phyloP scores from a whole-genome alignment of 208 protist species.

The Acanthamoeba sp. region DNA sequence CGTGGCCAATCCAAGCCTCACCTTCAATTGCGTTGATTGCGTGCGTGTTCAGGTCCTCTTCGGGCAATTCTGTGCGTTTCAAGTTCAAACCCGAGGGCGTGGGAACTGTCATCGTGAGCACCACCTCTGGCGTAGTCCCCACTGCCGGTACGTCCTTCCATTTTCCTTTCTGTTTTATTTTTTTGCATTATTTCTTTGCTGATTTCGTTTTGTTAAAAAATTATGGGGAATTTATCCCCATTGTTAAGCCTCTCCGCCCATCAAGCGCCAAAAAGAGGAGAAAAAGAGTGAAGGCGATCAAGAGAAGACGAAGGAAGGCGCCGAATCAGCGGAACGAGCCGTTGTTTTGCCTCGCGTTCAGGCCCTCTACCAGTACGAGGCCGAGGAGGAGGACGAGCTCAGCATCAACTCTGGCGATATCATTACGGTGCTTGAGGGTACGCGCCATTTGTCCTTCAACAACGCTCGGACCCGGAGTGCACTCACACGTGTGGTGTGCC shows the following conservation, averaged over 20 bases:
- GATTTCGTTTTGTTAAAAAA: too few species aligned
- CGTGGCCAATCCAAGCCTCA: too few species aligned
- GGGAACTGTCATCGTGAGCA: constrained; percentile 17
- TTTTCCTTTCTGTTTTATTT: too few species aligned
- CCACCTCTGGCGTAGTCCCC: background rate
- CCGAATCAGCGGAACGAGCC: background rate
- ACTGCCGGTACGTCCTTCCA: background rate
- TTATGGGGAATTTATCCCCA: too few species aligned
- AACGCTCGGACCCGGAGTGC: background rate
- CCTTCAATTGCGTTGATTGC: background rate
- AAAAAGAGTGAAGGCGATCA: background rate
- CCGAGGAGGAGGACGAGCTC: constrained; percentile 47
- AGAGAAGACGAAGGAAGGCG: background rate
- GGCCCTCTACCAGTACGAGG: background rate
- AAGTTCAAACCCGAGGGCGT: constrained; percentile 42
- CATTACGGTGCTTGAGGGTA: constrained; percentile 46
- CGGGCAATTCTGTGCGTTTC: constrained; percentile 22
- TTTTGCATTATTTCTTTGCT: too few species aligned
- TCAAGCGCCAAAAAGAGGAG: background rate
- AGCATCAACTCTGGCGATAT: constrained; percentile 33
- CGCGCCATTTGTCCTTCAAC: too few species aligned
- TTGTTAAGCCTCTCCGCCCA: background rate
- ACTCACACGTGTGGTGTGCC: background rate
- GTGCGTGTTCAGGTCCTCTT: background rate
- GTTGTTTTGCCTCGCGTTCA: background rate